phyloP scores from a whole-genome alignment of 352 stramenopile genomes.

The Globisporangium splendens region DNA sequence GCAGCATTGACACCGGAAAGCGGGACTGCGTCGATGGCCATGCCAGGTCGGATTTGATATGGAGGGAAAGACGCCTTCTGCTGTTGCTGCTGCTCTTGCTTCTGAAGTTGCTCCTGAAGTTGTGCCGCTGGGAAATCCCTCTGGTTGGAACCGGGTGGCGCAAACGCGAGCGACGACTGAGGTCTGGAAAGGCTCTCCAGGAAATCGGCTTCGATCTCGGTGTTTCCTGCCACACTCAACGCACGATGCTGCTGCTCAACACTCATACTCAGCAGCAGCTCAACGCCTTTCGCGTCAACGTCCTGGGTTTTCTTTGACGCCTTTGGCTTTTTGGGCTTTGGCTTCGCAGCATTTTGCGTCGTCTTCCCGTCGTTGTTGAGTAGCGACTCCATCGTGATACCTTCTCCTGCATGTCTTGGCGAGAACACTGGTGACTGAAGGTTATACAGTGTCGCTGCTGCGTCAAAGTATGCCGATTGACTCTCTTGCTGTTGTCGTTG shows the following conservation, averaged over 20 bases:
- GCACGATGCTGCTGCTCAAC: conserved; percentile 7
- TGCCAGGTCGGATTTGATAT: neutral
- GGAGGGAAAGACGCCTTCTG: neutral
- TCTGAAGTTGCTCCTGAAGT: neutral
- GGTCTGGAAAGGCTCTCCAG: neutral
- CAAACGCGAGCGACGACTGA: neutral
- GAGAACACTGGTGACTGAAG: conserved; percentile 7
- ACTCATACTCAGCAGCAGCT: conserved; percentile 1
- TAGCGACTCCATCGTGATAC: neutral
- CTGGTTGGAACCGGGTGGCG: neutral
- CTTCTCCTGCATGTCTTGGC: neutral
- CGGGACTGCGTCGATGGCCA: neutral
- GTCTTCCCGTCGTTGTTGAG: neutral
- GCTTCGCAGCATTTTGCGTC: neutral
- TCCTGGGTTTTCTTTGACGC: neutral
- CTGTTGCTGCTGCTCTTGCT: neutral
- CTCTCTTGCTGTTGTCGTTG: neutral
- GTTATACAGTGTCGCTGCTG: conserved; percentile 3
- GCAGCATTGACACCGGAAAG: neutral
- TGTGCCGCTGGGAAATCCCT: neutral
- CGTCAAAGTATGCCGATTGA: neutral
- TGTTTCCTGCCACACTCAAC: conserved; percentile 1
- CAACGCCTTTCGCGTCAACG: neutral
- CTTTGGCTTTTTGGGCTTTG: neutral
- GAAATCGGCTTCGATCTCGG: conserved; percentile 4